A percentile compares a stretch with the other conserved stretches of the same genome.
Evolutionary conservation across 75 land plant genomes (phyloP).

Genomic region (Ceratopteris richardii): DNA sequence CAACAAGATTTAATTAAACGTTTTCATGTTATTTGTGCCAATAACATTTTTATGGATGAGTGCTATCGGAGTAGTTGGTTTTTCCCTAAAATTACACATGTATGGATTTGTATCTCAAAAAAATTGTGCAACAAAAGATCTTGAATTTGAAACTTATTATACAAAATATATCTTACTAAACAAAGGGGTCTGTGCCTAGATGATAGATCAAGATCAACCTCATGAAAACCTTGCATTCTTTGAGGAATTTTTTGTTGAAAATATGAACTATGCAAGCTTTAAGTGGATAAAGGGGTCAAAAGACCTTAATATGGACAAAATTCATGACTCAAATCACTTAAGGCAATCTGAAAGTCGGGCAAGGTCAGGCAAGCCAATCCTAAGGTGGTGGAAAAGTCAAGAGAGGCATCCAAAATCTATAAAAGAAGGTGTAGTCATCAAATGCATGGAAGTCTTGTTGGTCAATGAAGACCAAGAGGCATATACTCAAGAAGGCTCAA

Average conservation of each 20-base stretch:
- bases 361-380: too few relatives aligned
- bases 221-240: constrained; percentile 13
- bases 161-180: constrained; percentile 17
- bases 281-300: too few relatives aligned
- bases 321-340: too few relatives aligned
- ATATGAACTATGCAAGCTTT: too few relatives aligned
- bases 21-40: constrained; percentile 21
- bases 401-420: too few relatives aligned
- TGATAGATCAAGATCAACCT: constrained; percentile 20
- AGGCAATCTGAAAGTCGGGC: too few relatives aligned
- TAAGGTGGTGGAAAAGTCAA: too few relatives aligned
- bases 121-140: constrained; percentile 20
- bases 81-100: constrained; percentile 17
- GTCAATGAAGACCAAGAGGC: too few relatives aligned
- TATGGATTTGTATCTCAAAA: constrained; percentile 22
- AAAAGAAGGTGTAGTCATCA: too few relatives aligned
- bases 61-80: constrained; percentile 22
- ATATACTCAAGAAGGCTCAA: too few relatives aligned
- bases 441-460: too few relatives aligned
- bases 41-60: constrained; percentile 21
- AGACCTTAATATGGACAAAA: too few relatives aligned
- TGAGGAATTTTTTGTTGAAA: background rate
- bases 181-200: constrained; percentile 22
- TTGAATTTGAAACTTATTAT: constrained; percentile 21
- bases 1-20: constrained; percentile 11